A percentile compares a stretch with the other conserved stretches of the same genome.
Evolutionary conservation across 331 rosid species (phyloP).

Genomic region (Pyracantha coccinea): DNA sequence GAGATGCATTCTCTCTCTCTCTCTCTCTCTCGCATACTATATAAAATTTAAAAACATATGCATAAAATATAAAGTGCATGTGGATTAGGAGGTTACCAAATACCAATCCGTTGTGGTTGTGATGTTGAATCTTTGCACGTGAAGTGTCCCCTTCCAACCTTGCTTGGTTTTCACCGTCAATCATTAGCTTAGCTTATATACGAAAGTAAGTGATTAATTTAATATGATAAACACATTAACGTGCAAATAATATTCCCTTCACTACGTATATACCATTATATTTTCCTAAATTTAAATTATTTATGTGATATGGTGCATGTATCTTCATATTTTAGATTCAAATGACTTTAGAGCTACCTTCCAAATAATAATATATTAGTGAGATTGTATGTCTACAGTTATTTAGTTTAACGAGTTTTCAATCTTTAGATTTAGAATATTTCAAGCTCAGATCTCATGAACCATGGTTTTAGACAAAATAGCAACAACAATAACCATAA

Average conservation of each 20-base stretch:
- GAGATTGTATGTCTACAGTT: too few species aligned
- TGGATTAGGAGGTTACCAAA: conserved; percentile 46
- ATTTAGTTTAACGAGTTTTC: too few species aligned
- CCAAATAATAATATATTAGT: too few species aligned
- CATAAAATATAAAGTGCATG: neutral
- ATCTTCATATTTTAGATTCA: neutral
- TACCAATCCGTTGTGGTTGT: conserved; percentile 30
- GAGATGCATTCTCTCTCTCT: too few species aligned
- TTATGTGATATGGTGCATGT: neutral
- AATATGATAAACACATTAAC: neutral
- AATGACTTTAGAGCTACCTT: too few species aligned
- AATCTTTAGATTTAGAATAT: too few species aligned
- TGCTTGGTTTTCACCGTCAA: conserved; percentile 55
- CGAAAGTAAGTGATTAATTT: neutral
- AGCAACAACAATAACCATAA: too few species aligned
- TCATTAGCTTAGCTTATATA: conserved; percentile 12
- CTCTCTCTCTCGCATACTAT: too few species aligned
- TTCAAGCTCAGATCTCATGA: too few species aligned
- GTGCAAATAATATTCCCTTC: neutral
- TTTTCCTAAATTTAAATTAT: neutral
- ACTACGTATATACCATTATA: neutral
- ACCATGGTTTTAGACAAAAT: too few species aligned
- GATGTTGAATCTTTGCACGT: conserved; percentile 73
- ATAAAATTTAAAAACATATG: too few species aligned
- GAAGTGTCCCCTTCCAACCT: conserved; percentile 25